phyloP scores from a whole-genome alignment of 2,329 filamentous ascomycete species.

The Beauveria rudraprayagi region DNA sequence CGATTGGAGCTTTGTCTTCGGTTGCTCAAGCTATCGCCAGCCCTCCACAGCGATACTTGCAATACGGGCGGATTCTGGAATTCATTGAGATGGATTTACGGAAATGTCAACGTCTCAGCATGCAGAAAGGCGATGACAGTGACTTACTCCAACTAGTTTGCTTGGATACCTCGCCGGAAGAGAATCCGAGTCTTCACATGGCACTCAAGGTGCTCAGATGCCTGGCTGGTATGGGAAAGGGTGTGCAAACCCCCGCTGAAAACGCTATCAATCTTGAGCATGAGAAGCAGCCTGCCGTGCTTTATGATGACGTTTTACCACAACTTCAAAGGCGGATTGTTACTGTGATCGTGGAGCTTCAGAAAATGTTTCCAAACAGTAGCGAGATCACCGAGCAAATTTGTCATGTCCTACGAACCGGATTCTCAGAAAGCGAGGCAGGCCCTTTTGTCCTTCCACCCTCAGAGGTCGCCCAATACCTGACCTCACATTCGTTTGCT shows the following conservation, averaged over 20 bases:
- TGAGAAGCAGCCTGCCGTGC: conserved; percentile 22
- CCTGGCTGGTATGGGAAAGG: conserved; percentile 61
- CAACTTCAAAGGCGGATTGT: conserved; percentile 40
- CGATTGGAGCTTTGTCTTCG: conserved; percentile 65
- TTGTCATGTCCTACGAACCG: conserved; percentile 63
- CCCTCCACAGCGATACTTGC: conserved; percentile 43
- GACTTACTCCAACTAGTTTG: not conserved
- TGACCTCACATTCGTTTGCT: conserved; percentile 49
- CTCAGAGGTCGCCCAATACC: conserved; percentile 55
- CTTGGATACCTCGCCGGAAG: conserved; percentile 25
- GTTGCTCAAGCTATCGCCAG: conserved; percentile 65
- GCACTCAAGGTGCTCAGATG: conserved; percentile 54
- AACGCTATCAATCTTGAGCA: conserved; percentile 59
- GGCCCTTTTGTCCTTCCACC: conserved; percentile 72
- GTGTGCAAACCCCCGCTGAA: conserved; percentile 61
- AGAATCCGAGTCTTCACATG: conserved; percentile 40
- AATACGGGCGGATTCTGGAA: conserved; percentile 49
- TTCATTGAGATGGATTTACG: conserved; percentile 52
- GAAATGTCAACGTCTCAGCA: conserved; percentile 13
- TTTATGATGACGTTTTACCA: conserved; percentile 16
- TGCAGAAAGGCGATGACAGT: not conserved
- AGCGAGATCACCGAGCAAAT: conserved; percentile 64
- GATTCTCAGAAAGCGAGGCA: conserved; percentile 65
- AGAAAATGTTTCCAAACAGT: conserved; percentile 45
- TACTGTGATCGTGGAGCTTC: conserved; percentile 37